Conservation (phyloP, 257 asterid genomes). For the Vinca minor region DNA sequence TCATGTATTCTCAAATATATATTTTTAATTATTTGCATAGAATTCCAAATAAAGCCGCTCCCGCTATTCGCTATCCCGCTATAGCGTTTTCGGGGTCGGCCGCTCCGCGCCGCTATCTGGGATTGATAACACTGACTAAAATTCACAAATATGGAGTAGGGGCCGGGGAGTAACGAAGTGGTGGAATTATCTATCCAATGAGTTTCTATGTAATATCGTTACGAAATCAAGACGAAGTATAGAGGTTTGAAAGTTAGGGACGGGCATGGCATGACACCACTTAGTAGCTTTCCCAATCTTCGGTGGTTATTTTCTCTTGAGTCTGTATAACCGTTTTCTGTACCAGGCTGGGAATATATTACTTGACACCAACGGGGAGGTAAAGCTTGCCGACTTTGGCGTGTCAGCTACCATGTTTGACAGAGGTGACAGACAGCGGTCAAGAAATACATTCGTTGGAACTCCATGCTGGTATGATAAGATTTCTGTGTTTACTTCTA, state of each 20-base stretch:
- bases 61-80: too few species aligned
- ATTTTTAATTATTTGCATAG: too few species aligned
- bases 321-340: constrained; percentile 16
- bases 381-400: constrained; percentile 98
- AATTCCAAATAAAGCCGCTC: too few species aligned
- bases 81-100: too few species aligned
- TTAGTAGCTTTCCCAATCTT: too few species aligned
- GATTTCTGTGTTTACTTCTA: constrained; percentile 9
- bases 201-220: neutral
- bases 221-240: neutral
- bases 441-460: constrained; percentile 97
- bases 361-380: constrained; percentile 73
- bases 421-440: constrained; percentile 91
- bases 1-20: too few species aligned
- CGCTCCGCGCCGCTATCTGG: too few species aligned
- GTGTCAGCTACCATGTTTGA: constrained; percentile 97
- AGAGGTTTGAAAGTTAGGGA: neutral
- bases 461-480: constrained; percentile 92
- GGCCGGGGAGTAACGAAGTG: neutral
- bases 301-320: constrained; percentile 8
- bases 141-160: neutral
- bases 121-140: too few species aligned
- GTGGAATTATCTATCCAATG: neutral
- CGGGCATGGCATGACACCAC: neutral
- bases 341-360: constrained; percentile 94